Percentiles rank a stretch among this genome's conserved stretches.
Conservation (phyloP, 2,329 filamentous ascomycete species). For the Fusarium sp. region DNA sequence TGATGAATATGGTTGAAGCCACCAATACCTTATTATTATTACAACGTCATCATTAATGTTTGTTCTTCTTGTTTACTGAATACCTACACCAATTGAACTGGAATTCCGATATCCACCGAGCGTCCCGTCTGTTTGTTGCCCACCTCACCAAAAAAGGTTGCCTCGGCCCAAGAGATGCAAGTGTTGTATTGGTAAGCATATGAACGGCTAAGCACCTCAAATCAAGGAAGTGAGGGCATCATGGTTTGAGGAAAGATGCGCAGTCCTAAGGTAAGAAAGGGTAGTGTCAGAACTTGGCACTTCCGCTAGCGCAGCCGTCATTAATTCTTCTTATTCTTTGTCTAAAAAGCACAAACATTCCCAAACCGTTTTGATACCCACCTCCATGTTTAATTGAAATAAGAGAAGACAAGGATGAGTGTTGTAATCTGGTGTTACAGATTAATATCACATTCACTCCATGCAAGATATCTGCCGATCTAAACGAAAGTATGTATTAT, state of each 20-base stretch:
- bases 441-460: conserved; percentile 10
- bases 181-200: conserved; percentile 27
- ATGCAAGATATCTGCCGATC: conserved; percentile 4
- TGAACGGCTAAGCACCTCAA: background rate
- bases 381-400: background rate
- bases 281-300: background rate
- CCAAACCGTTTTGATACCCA: background rate
- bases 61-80: background rate
- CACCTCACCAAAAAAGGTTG: conserved; percentile 16
- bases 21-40: background rate
- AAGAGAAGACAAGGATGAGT: background rate
- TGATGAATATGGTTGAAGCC: background rate
- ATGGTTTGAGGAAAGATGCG: background rate
- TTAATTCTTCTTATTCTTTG: conserved; percentile 6
- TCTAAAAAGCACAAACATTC: background rate
- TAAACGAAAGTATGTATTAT: conserved; percentile 21
- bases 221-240: conserved; percentile 19
- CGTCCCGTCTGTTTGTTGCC: background rate
- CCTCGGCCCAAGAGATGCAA: conserved; percentile 10
- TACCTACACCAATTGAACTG: background rate
- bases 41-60: background rate
- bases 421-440: background rate
- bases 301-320: background rate
- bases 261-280: background rate
- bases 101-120: background rate